Base-by-base conservation (phyloP, 2,329 filamentous ascomycete species). In the Hysterium pulicare region DNA sequence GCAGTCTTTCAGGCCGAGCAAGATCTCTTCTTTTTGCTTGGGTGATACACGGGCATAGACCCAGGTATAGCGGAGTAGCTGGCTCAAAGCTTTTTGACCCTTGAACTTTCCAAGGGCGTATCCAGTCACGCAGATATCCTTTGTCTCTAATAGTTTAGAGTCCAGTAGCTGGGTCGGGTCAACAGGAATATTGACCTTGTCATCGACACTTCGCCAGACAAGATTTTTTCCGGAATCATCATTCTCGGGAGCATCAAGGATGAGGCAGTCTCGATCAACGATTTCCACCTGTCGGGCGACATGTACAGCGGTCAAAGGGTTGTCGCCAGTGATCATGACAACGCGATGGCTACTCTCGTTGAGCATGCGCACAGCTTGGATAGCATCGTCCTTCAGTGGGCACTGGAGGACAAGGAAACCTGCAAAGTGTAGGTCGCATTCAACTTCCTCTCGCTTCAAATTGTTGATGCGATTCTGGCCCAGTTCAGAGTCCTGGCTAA, bases 241-340 rank as follows among this genome's bases (percentile, higher is more conserved):
- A 58, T 96, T 80, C 67, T 98, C 93, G 17, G 93, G 93, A 2
- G 91, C 89, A 65, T 98, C 93, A 20, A 98, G 77, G 55, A 98
- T 97, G 46, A 97, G 78, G 41, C 93, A 88, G 24, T 97, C 90
- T 43, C 93, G 85, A 60, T 98, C 93, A 13, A 98, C 90, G 66
- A 98, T 98, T 66, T 98, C 93, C 20, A 98, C 93, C 66, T 96
- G 85, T 48, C 86, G 84, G 13, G 93, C 93, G 43, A 98, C 93
- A 62, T 98, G 91, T 9, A 95, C 88, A 51, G 93, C 93, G 31
- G 93, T 98, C 40, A 98, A 78, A 10, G 93, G 91, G 66, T 98
- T 98, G 68, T 98, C 93, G 63, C 93, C 93, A 46, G 93, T 98
- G 53, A 98, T 98, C 93, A 98, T 98, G 55, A 98, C 87, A 35